Percentiles rank a stretch among this genome's conserved stretches.
Evolutionary conservation across 208 protist species (phyloP).

Genomic region (Leishmania amazonensis): DNA sequence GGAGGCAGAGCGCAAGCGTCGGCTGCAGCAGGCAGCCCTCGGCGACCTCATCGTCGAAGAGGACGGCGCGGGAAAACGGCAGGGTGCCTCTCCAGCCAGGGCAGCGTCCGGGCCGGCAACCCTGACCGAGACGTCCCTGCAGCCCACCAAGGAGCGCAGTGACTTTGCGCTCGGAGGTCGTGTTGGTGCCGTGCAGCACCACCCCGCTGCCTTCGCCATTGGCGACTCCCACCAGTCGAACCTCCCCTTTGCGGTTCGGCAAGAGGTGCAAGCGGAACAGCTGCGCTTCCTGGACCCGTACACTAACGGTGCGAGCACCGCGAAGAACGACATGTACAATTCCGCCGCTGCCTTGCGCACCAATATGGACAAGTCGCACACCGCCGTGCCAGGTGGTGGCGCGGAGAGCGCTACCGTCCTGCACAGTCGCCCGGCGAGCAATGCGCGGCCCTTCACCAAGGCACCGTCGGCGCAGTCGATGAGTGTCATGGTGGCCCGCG

Average conservation of each 20-base stretch:
- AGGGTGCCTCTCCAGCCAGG: background rate
- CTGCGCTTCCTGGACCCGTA: slow-evolving; percentile 79
- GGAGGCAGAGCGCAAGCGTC: slow-evolving; percentile 63
- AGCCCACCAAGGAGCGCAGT: slow-evolving; percentile 13
- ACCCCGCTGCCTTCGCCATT: slow-evolving; percentile 63
- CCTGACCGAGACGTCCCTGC: background rate
- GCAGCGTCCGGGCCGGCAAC: background rate
- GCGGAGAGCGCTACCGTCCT: slow-evolving; percentile 5
- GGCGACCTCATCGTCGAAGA: slow-evolving; percentile 32
- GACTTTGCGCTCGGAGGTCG: slow-evolving; percentile 85
- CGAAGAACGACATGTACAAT: slow-evolving; percentile 43
- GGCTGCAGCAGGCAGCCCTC: slow-evolving; percentile 27
- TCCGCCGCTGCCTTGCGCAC: background rate
- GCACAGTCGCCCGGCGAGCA: slow-evolving; percentile 25
- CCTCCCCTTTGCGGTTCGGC: slow-evolving; percentile 70
- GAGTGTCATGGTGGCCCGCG: slow-evolving; percentile 58
- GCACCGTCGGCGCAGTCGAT: slow-evolving; percentile 14
- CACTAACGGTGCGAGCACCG: slow-evolving; percentile 32
- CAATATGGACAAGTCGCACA: slow-evolving; percentile 16
- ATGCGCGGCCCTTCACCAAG: slow-evolving; percentile 15
- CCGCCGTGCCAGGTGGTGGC: slow-evolving; percentile 12
- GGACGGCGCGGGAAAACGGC: slow-evolving; percentile 2
- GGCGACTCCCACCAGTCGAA: slow-evolving; percentile 56
- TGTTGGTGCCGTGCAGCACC: slow-evolving; percentile 78
- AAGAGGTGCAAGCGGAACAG: slow-evolving; percentile 66